A percentile compares a stretch with the other conserved stretches of the same genome.
Conservation (phyloP, 441 rosid species). For the Capsella rubella region DNA sequence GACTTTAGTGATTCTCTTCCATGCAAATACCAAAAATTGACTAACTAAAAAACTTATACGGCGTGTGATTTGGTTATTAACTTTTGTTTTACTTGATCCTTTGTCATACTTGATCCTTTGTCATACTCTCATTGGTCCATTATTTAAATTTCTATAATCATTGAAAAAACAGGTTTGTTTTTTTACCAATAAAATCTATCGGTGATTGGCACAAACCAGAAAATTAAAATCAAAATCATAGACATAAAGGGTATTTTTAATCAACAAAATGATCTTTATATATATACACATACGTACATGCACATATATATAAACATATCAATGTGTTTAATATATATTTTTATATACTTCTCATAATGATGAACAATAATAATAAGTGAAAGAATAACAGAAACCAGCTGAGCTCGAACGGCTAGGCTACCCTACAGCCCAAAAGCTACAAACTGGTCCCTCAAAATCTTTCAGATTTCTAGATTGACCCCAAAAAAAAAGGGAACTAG, state of each 20-base stretch:
- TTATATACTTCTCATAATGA: conserved; percentile 38
- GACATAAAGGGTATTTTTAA: not conserved
- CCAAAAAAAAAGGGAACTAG: conserved; percentile 44
- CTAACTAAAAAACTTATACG: conserved; percentile 37
- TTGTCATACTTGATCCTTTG: conserved; percentile 35
- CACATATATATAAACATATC: conserved; percentile 12
- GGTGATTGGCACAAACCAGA: conserved; percentile 30
- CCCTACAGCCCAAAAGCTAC: conserved; percentile 65
- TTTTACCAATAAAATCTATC: conserved; percentile 29
- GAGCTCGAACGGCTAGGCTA: conserved; percentile 66
- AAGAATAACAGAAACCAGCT: conserved; percentile 67
- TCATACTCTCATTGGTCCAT: conserved; percentile 41
- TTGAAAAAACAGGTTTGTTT: not conserved
- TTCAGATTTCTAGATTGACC: conserved; percentile 48
- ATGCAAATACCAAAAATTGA: conserved; percentile 44
- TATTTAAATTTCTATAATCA: conserved; percentile 28
- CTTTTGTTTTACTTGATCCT: conserved; percentile 25
- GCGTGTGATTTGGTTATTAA: conserved; percentile 37
- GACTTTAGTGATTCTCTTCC: conserved; percentile 43
- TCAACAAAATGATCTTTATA: not conserved
- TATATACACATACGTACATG: not conserved
- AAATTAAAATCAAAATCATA: not conserved
- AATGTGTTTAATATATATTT: conserved; percentile 15
- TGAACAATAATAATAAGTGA: conserved; percentile 44
- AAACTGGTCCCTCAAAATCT: conserved; percentile 55